Evolutionary conservation across 495 filamentous ascomycete species (phyloP).

Genomic region (Hypoxylon fuscum): DNA sequence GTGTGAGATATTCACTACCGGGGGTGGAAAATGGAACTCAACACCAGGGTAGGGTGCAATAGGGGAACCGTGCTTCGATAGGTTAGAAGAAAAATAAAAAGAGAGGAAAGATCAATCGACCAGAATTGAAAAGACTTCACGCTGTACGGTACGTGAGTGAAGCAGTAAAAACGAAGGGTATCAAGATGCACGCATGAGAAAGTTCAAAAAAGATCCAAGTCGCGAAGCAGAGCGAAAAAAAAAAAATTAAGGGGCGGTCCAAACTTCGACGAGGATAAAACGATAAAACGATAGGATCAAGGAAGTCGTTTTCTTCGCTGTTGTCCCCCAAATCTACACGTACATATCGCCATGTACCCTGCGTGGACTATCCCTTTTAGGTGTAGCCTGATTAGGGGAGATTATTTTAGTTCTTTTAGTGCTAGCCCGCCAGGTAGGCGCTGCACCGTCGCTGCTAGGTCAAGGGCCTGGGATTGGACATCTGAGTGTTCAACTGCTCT

Average conservation of each 20-base stretch:
- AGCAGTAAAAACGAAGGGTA: slow-evolving; percentile 36
- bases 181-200: slow-evolving; percentile 37
- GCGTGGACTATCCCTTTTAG: slow-evolving; percentile 25
- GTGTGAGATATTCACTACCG: slow-evolving; percentile 23
- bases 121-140: slow-evolving; percentile 37
- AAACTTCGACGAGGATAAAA: slow-evolving; percentile 40
- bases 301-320: slow-evolving; percentile 30
- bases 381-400: slow-evolving; percentile 25
- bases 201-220: slow-evolving; percentile 33
- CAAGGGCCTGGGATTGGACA: slow-evolving; percentile 23
- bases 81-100: slow-evolving; percentile 22
- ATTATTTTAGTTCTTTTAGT: slow-evolving; percentile 40
- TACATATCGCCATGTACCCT: slow-evolving; percentile 25
- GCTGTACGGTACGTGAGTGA: slow-evolving; percentile 16
- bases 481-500: neutral
- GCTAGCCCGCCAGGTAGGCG: slow-evolving; percentile 21
- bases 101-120: slow-evolving; percentile 30
- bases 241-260: slow-evolving; percentile 32
- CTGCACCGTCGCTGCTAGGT: neutral
- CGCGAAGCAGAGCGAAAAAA: slow-evolving; percentile 21
- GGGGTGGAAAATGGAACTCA: slow-evolving; percentile 15
- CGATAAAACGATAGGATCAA: slow-evolving; percentile 25
- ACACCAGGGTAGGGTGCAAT: slow-evolving; percentile 24
- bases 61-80: slow-evolving; percentile 21
- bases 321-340: slow-evolving; percentile 10